Evolutionary conservation across 345 rosid species (phyloP).

Genomic region (Durio zibethinus): DNA sequence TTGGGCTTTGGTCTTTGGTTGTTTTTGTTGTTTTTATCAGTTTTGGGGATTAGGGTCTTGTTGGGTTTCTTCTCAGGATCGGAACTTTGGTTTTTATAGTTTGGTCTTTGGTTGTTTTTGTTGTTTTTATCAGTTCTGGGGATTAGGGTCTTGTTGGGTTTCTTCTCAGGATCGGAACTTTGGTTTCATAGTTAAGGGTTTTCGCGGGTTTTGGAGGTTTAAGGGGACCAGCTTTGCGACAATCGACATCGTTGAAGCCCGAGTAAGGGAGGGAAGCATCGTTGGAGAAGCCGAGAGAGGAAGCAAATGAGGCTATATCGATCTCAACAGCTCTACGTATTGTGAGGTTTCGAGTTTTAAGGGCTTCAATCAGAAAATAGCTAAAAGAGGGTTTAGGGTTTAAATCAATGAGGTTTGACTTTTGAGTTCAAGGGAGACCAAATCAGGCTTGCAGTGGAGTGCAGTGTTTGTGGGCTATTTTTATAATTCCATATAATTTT

Average conservation of each 20-base stretch:
- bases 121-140: conserved; percentile 15
- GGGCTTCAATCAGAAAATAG: not conserved
- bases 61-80: conserved; percentile 15
- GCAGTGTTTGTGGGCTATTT: not conserved
- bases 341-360: conserved; percentile 15
- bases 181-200: too few species aligned
- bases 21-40: not conserved
- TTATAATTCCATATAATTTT: not conserved
- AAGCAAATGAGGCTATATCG: conserved; percentile 73
- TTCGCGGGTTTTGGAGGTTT: conserved; percentile 17
- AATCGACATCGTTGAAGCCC: conserved; percentile 73
- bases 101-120: not conserved
- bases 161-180: conserved; percentile 12
- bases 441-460: too few species aligned
- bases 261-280: conserved; percentile 51
- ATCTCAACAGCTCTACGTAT: conserved; percentile 41
- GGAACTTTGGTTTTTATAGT: not conserved
- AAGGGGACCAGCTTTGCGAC: conserved; percentile 45
- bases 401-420: not conserved
- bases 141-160: conserved; percentile 11
- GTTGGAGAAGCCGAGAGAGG: conserved; percentile 71
- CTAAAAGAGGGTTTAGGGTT: not conserved
- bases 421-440: not conserved
- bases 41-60: conserved; percentile 19
- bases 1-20: conserved; percentile 41